A percentile compares a stretch with the other conserved stretches of the same genome.
These are phyloP conservation scores for Didymella arachidicola DNA, from an alignment of 2,329 filamentous ascomycete genomes.

Conservation along the genomic window DNA sequence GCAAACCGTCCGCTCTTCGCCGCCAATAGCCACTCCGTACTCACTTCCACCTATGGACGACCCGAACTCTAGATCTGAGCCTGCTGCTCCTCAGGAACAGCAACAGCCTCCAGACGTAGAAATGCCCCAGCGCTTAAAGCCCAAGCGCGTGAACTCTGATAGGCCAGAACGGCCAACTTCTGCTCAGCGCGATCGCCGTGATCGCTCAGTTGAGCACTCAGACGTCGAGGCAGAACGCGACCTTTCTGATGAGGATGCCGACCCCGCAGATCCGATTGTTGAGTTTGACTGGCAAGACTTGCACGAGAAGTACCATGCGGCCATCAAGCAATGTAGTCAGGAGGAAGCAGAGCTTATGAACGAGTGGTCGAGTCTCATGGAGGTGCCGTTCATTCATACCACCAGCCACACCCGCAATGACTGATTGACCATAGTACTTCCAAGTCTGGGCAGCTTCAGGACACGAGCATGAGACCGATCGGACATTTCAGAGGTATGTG, in stretches of 20 bases:
- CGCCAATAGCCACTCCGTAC: conserved; percentile 12
- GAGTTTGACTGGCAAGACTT: conserved; percentile 82
- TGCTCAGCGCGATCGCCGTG: conserved; percentile 28
- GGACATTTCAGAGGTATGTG: conserved; percentile 75
- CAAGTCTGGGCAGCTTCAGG: conserved; percentile 78
- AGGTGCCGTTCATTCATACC: conserved; percentile 28
- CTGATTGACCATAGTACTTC: conserved; percentile 71
- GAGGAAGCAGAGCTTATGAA: conserved; percentile 71
- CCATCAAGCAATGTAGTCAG: conserved; percentile 68
- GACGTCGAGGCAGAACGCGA: conserved; percentile 2
- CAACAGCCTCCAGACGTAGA: conserved; percentile 15
- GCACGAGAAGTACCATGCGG: conserved; percentile 70
- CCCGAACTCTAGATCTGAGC: conserved; percentile 21
- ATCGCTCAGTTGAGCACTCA: conserved; percentile 21
- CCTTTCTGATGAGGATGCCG: conserved; percentile 24
- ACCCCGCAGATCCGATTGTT: conserved; percentile 52
- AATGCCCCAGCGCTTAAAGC: conserved; percentile 3
- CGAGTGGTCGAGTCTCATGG: conserved; percentile 66
- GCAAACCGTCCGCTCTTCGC: conserved; percentile 29
- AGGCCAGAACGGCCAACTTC: conserved; percentile 41
- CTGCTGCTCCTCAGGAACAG: conserved; percentile 17
- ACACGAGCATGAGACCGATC: conserved; percentile 74
- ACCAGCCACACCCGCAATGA: not conserved
- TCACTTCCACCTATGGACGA: conserved; percentile 32
- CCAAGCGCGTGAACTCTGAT: conserved; percentile 27